phyloP scores from a whole-genome alignment of 2,329 filamentous ascomycete species.

The Juglanconis oblonga region DNA sequence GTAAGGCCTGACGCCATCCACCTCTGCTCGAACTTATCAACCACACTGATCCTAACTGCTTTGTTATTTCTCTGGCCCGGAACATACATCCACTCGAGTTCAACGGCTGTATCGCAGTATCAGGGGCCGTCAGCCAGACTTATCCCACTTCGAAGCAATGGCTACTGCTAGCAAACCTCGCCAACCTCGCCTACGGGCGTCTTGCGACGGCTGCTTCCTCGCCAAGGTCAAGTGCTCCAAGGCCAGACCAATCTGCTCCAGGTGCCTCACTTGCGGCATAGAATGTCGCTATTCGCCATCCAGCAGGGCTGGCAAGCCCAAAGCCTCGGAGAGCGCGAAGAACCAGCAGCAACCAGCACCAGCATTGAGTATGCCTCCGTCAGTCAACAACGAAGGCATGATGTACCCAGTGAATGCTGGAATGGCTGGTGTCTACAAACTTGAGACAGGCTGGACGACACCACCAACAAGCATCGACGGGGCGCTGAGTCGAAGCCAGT shows the following conservation, averaged over 20 bases:
- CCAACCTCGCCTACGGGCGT: constrained; percentile 43
- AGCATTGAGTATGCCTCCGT: constrained; percentile 23
- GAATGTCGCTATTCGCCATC: constrained; percentile 53
- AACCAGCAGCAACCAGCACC: constrained; percentile 13
- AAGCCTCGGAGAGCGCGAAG: constrained; percentile 33
- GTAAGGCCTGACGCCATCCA: background rate
- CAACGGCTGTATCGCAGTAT: too few species aligned
- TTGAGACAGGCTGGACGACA: constrained; percentile 38
- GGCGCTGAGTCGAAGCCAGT: constrained; percentile 31
- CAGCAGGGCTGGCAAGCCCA: constrained; percentile 47
- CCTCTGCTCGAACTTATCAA: background rate
- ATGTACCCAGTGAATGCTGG: constrained; percentile 27
- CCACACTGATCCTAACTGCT: background rate
- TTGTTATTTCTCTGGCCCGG: background rate
- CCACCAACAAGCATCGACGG: constrained; percentile 34
- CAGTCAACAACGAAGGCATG: constrained; percentile 28
- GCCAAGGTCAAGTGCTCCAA: constrained; percentile 58
- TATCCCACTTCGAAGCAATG: constrained; percentile 4
- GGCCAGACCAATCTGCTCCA: constrained; percentile 48
- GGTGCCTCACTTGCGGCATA: constrained; percentile 47
- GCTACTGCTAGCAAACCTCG: constrained; percentile 31
- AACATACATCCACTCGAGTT: background rate
- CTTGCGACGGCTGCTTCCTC: constrained; percentile 53
- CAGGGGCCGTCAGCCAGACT: background rate
- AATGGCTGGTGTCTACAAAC: constrained; percentile 32